Evolutionary conservation across 306 rosid species (phyloP), one percentile per base, ranked within the genome.

Genomic region (Senna siamea): DNA sequence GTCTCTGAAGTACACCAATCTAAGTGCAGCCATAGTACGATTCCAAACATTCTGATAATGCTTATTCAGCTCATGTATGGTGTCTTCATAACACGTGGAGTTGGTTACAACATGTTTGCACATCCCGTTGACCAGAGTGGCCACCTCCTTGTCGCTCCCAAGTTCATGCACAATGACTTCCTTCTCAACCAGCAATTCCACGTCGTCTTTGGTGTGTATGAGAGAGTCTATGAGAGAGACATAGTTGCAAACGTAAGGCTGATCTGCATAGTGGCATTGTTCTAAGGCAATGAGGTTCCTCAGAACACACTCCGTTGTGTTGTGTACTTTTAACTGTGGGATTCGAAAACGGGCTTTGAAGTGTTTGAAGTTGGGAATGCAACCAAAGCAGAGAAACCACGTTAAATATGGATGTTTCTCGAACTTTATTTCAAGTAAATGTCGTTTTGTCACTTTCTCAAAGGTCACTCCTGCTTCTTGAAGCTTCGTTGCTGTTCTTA

Each of bases 151-250:
- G 43, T 32, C 65, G 20, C 43, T 58, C 6, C 65, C 43, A 8
- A 58, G 65, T 0, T 58, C 43, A 15, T 58, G 65, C 11, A 32
- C 10, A 15, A 58, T 58, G 1, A 58, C 65, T 32, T 58, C 65
- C 22, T 58, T 32, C 65, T 58, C 65, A 32, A 58, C 65, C 6
- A 58, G 13, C 22, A 58, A 15, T 7, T 58, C 43, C 0, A 58
- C 65, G 9, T 58, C 65, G 6, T 58, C 65, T 15, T 58, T 32
- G 41, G 65, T 32, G 43, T 58, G 43, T 4, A 58, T 58, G 22
- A 58, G 65, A 32, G 65, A 58, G 43, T 58, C 65, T 7, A 58
- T 15, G 22, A 58, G 17, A 15, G 65, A 58, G 22, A 58, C 65
- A 7, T 58, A 58, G 65, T 30, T 58, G 65, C 65, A 58, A 3